Evolutionary conservation across 1,284 basidiomycete species (phyloP), one percentile per base, ranked within the genome.

Genomic region (Microbotryum silenes-acaulis): DNA sequence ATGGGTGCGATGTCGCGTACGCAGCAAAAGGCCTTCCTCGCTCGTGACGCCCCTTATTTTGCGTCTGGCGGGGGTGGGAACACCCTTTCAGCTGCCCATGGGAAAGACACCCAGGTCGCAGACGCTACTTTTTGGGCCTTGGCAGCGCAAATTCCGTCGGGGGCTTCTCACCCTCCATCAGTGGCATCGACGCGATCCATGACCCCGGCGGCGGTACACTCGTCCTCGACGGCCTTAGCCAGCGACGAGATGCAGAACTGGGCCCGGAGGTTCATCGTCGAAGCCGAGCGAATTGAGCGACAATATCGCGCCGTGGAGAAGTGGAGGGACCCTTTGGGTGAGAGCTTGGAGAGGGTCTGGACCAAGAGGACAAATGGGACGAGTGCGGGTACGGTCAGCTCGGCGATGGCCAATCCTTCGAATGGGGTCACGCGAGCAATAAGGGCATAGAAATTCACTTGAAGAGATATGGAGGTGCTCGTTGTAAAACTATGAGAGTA

Each of bases 201-300:
- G 18, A 23, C 51, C 20, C 18, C 51, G 37, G 37, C 16, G 6
- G 14, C 37, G 16, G 37, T 14, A 6, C 12, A 42, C 10, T 42
- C 37, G 16, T 4, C 10, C 54, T 56, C 54, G 45, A 31, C 25
- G 52, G 37, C 37, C 37, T 42, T 42, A 14, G 37, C 37, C 37
- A 42, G 37, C 37, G 37, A 63, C 50, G 64, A 66, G 18, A 69
- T 71, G 56, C 70, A 69, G 53, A 57, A 64, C 23, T 72, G 71
- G 71, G 66, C 67, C 23, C 52, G 65, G 20, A 66, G 67, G 14
- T 44, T 72, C 27, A 60, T 70, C 29, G 61, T 63, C 25, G 71
- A 72, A 53, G 71, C 70, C 1, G 71, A 72, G 57, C 59, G 71
- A 21, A 68, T 72, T 53, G 71, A 72, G 57, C 44, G 65, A 20